Base-by-base conservation (phyloP, 2,329 filamentous ascomycete genomes). In the Phaeosphaeria sp. region DNA sequence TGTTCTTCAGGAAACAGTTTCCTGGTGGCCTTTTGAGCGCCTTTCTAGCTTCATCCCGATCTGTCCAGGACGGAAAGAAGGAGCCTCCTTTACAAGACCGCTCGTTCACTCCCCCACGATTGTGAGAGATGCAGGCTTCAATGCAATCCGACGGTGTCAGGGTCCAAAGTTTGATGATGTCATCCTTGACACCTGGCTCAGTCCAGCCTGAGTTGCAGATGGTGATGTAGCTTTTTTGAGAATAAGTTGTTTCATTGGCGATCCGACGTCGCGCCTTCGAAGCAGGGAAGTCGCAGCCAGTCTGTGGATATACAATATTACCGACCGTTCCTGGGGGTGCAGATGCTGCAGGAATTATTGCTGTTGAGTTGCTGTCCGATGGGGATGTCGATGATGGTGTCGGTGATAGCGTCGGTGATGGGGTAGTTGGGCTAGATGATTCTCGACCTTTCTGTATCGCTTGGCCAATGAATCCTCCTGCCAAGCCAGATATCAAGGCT, bases 381-480 rank as follows among this genome's bases (percentile, higher is more conserved):
- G 13, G 7, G 30, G 9, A 36, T 36, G 30, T 13, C 30, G 30
- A 11, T 27, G 25, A n/a, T n/a, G n/a, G n/a, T n/a, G n/a, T n/a
- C n/a, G n/a, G n/a, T n/a, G n/a, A n/a, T n/a, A n/a, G 25, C 25
- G 46, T 27, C 23, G 46, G 46, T 27, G 46, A 25, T 17, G 46
- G 15, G 21, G 3, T 15, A 2, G 21, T 21, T n/a, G 23, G 6
- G 46, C 3, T 17, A 10, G 23, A 47, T 47, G 46, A 30, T 2
- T 25, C 46, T 33, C 46, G 46, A 1, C 25, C 46, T 36, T 33
- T 44, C 22, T 44, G n/a, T 2, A 61, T 57, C n/a, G 52, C 36
- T 17, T 61, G 54, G 18, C 58, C 58, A 21, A 61, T 58, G 43
- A 61, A 58, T 7, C 58, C 55, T 41, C 58, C 58, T 5, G 44